These are phyloP conservation scores for Aspergillus spinulosporus DNA, from an alignment of 2,329 filamentous ascomycete species.

Conservation along the genomic window DNA sequence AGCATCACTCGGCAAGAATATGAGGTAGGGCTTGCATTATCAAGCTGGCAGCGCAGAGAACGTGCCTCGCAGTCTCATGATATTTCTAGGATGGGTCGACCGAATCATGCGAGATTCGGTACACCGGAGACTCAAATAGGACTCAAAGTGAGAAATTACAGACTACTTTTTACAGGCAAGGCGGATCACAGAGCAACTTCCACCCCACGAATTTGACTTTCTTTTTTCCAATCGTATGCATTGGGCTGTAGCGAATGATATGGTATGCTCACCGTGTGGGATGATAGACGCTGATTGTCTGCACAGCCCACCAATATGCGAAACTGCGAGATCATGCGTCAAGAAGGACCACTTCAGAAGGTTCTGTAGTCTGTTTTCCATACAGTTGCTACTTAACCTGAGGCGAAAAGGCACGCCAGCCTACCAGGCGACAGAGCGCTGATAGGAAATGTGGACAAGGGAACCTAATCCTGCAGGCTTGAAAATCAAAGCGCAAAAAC, in stretches of 20 bases:
- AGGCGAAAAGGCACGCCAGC: conserved; percentile 10
- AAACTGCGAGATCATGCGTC: background rate
- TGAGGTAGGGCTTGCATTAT: conserved; percentile 10
- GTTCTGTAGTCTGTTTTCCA: background rate
- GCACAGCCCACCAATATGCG: conserved; percentile 10
- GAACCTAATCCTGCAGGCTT: conserved; percentile 15
- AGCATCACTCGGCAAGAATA: background rate
- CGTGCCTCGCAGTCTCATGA: background rate
- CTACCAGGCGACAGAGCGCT: conserved; percentile 7
- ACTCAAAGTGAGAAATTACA: background rate
- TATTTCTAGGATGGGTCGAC: background rate
- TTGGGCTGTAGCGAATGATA: background rate
- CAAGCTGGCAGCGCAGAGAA: background rate
- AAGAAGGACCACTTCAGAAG: conserved; percentile 3
- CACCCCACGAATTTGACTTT: conserved; percentile 8
- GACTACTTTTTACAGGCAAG: background rate
- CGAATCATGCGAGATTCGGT: background rate
- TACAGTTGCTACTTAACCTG: conserved; percentile 6
- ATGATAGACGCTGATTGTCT: conserved; percentile 3
- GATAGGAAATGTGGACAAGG: conserved; percentile 2
- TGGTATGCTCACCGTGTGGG: conserved; percentile 12
- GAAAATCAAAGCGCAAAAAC: conserved; percentile 19
- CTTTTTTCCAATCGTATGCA: background rate
- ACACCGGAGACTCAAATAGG: background rate
- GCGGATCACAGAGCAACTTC: conserved; percentile 1